These are phyloP conservation scores for Volvox reticuliferus DNA, from an alignment of 139 green algal genomes.

Conservation along the genomic window DNA sequence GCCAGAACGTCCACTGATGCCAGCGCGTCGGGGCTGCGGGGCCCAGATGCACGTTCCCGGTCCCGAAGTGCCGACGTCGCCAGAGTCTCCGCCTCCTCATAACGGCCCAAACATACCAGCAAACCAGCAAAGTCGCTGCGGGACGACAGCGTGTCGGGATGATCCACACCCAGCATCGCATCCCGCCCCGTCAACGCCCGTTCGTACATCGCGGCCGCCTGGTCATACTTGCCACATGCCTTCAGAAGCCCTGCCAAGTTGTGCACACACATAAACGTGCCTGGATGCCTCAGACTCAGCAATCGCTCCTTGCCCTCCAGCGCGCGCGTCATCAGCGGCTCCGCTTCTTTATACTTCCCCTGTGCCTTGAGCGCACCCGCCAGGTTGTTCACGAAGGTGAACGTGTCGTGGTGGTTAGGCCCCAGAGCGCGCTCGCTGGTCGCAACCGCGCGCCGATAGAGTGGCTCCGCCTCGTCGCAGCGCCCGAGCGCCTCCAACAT, in stretches of 20 bases:
- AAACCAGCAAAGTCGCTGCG: not conserved
- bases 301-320: conserved; percentile 9
- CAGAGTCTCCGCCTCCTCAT: not conserved
- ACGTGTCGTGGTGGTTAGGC: not conserved
- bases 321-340: not conserved
- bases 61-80: not conserved
- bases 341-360: not conserved
- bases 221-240: not conserved
- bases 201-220: not conserved
- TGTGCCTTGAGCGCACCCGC: not conserved
- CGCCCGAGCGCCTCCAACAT: not conserved
- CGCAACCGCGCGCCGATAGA: not conserved
- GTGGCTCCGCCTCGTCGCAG: not conserved
- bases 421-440: not conserved
- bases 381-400: not conserved
- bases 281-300: not conserved
- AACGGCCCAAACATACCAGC: not conserved
- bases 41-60: not conserved
- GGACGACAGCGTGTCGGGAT: not conserved
- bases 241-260: not conserved
- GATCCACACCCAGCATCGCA: not conserved
- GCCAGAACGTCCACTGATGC: not conserved
- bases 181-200: not conserved
- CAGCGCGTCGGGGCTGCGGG: not conserved
- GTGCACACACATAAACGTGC: not conserved